Evolutionary conservation across 306 rosid species (phyloP).

Genomic region (Ormosia emarginata): DNA sequence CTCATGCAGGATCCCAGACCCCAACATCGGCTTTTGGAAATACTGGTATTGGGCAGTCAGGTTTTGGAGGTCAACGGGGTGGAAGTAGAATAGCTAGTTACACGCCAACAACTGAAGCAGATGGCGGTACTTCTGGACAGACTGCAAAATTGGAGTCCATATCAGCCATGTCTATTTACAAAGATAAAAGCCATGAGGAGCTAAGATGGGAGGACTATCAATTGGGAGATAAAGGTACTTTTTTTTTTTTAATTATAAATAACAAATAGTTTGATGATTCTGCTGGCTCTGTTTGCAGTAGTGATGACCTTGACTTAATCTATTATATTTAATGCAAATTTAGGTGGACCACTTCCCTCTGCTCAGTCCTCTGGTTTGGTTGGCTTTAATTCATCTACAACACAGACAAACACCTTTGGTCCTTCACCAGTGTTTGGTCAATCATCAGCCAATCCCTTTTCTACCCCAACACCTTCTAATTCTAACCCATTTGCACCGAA

Average conservation of each 20-base stretch:
- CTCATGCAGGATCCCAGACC: conserved; percentile 62
- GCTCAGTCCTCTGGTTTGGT: conserved; percentile 46
- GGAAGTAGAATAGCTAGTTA: conserved; percentile 78
- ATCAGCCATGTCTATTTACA: conserved; percentile 89
- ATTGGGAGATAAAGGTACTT: conserved; percentile 78
- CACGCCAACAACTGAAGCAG: conserved; percentile 74
- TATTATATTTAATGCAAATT: conserved; percentile 20
- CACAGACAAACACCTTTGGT: conserved; percentile 55
- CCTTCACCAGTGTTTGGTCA: conserved; percentile 58
- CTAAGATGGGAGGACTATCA: conserved; percentile 99
- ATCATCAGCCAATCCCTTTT: conserved; percentile 64
- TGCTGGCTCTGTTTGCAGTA: neutral
- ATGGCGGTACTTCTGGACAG: conserved; percentile 55
- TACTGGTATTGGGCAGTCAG: conserved; percentile 62
- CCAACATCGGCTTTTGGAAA: conserved; percentile 58
- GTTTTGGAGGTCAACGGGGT: conserved; percentile 77
- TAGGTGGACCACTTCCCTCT: conserved; percentile 85
- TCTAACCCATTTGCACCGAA: conserved; percentile 68
- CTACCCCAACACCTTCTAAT: conserved; percentile 48
- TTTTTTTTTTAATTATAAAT: neutral
- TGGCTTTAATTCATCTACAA: conserved; percentile 52
- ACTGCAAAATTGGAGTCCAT: conserved; percentile 81
- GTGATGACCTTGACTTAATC: neutral
- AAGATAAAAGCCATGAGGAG: conserved; percentile 94
- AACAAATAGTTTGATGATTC: neutral